Evolutionary conservation across 768 basidiomycete species (phyloP), one percentile per base, ranked within the genome.

Genomic region (Cystofilobasidium macerans): DNA sequence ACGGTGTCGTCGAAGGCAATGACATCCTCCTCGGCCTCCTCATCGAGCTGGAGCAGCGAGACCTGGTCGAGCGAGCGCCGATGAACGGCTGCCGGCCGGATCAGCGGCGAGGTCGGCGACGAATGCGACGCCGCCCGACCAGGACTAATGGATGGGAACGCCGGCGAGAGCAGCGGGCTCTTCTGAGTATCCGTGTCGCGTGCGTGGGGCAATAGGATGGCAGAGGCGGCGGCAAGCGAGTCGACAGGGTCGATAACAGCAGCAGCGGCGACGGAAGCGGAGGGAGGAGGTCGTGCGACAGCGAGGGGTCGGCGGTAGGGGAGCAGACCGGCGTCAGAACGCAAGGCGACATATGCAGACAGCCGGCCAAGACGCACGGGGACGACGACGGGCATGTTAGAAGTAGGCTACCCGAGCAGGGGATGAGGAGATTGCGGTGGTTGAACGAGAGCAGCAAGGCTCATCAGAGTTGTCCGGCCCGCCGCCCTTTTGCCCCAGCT

Each of bases 31-130:
- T 67, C 65, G 26, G 22, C 58, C n/a, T 43, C 28, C n/a, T 51
- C 58, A 40, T 67, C 65, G 40, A 67, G 35, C 22, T 40, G 58
- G 14, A 67, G 59, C 48, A 60, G 47, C 30, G 65, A 67, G 53
- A 67, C 65, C 9, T 59, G 53, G 36, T 67, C 65, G 16, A 67
- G 40, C 26, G 51, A 56, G 16, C 47, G 33, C n/a, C 65, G 51
- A 35, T 58, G 57, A 20, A 22, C 20, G 26, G 56, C 42, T 22
- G 42, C 32, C 0, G 64, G 64, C 9, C 64, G 57, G 33, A 65
- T 54, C 4, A 32, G 16, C 3, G 59, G 59, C 11, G 62, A 53
- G n/a, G 65, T 62, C 13, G 65, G 65, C 13, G 65, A 67, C 0
- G 51, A 57, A 11, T 48, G 45, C 30, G 65, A 67, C 12, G 65